These are phyloP conservation scores for Tympanopsis confertula DNA, from an alignment of 2,329 filamentous ascomycete genomes.

Conservation along the genomic window DNA sequence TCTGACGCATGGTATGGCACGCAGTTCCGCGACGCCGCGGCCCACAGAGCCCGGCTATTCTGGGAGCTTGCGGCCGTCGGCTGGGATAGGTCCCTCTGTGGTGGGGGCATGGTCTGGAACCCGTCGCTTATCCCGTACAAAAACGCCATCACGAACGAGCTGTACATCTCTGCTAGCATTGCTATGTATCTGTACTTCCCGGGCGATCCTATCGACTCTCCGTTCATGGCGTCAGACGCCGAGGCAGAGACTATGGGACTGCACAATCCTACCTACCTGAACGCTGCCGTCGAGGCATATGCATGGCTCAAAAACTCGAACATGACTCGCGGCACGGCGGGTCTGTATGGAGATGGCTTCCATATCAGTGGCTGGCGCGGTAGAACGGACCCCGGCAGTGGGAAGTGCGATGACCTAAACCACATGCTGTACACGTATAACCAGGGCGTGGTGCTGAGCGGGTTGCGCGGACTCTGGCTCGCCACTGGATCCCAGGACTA, in stretches of 20 bases:
- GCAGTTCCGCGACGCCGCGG: slow-evolving; percentile 65
- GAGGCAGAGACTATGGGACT: slow-evolving; percentile 5
- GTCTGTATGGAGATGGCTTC: slow-evolving; percentile 78
- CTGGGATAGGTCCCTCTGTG: slow-evolving; percentile 73
- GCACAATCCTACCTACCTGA: slow-evolving; percentile 50
- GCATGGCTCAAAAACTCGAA: slow-evolving; percentile 67
- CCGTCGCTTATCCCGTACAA: slow-evolving; percentile 74
- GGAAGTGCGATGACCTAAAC: slow-evolving; percentile 68
- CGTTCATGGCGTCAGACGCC: slow-evolving; percentile 34
- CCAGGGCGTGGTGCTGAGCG: slow-evolving; percentile 79
- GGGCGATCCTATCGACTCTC: slow-evolving; percentile 63
- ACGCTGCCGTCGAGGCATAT: slow-evolving; percentile 68
- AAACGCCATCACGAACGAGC: slow-evolving; percentile 89
- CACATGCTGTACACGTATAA: slow-evolving; percentile 94
- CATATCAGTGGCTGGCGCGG: slow-evolving; percentile 60
- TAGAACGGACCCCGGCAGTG: slow-evolving; percentile 45
- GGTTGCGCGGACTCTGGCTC: slow-evolving; percentile 68
- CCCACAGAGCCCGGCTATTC: slow-evolving; percentile 73
- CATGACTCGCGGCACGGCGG: slow-evolving; percentile 63
- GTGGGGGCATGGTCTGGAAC: slow-evolving; percentile 86
- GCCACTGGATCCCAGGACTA: slow-evolving; percentile 63
- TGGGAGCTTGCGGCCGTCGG: slow-evolving; percentile 70
- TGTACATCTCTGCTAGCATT: slow-evolving; percentile 75
- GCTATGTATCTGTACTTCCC: slow-evolving; percentile 86
- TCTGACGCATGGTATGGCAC: slow-evolving; percentile 56